Base-by-base conservation (phyloP, 1,284 basidiomycete species). In the Irpex sp. region DNA sequence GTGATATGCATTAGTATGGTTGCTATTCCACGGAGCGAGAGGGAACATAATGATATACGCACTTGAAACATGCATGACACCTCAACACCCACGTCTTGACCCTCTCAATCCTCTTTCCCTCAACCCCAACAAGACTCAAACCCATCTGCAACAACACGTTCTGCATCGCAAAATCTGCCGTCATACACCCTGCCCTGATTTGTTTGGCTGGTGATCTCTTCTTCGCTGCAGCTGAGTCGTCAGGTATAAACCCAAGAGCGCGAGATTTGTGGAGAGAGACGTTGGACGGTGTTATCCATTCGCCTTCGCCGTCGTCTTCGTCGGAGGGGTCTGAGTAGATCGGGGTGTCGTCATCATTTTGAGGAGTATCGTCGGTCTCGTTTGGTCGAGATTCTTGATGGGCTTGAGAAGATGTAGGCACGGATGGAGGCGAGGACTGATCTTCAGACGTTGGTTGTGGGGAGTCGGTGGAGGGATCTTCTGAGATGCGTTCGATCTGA, bases 21-120 rank as follows among this genome's bases (percentile, higher is more conserved):
- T n/a, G 15, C 15, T 9, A 13, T 9, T n/a, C 8, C 2, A 11
- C 15, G 40, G 9, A 37, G 26, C 34, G 48, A 15, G 11, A 48
- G 19, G 48, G 51, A 15, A 37, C 34, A 15, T 19, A 7, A 47
- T 31, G 13, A 54, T 9, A 47, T 9, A 47, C 94, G 77, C 72
- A 98, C 96, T 98, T 98, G 86, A 96, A 98, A 78, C 97, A 99
- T 15, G 96, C 97, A 78, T 99, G 97, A 77, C 97, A 99, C 63
- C 97, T 81, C 67, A 99, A 79, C 1, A 98, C 94, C 93, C 95
- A 99, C 66, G 89, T 98, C 79, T 97, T 96, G 37, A 99, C 91
- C 69, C 88, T 91, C 68, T 91, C 85, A 66, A 99, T 97, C 69
- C 88, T 85, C 78, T 91, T 94, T 6, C 97, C 97, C 69, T 96